Base-by-base conservation (phyloP, 148 eudicot genomes). In the Heliosperma pusillum region DNA sequence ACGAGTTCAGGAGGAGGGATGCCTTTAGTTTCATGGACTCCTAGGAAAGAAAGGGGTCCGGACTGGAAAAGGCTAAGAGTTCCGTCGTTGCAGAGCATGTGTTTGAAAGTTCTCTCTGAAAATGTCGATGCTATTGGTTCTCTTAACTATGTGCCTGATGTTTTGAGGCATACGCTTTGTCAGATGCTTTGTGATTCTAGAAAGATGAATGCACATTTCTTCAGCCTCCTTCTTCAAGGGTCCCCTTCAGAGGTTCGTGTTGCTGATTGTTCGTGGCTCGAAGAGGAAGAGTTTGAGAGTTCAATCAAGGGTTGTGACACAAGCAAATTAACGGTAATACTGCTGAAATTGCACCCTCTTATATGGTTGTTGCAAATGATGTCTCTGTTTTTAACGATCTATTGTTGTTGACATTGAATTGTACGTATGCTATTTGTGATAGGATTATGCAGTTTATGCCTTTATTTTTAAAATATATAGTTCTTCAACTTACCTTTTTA, bases 261-360 rank as follows among this genome's bases (percentile, higher is more conserved):
- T 47, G 66, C 79, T 58, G 97, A 95, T 80, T 90, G 98, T 80
- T 95, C 98, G 19, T 95, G 97, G 96, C 78, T 95, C 16, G 79
- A 84, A 7, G 98, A 95, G 83, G 92, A 87, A 40, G 76, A 79
- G 13, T 86, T 95, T 60, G 74, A 70, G 45, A 82, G 69, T 76
- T 78, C 79, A 10, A 87, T 92, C 77, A 75, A 83, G 79, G 73
- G 69, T 22, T 83, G 84, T 68, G 73, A 88, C 36, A 57, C 83
- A 26, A 84, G 57, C 60, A 85, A 69, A 64, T 78, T 92, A 74
- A 83, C 57, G 91, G 98, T 94, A 76, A 24, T 57, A 20, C 33
- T 22, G 61, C 60, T 60, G 63, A 30, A 59, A 42, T 9, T 26
- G 15, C 57, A 72, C 22, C 56, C 40, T 62, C 13, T 9, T 61